Evolutionary conservation across 345 rosid genomes (phyloP).

Genomic region (thale cress (Arabidopsis thaliana)): DNA sequence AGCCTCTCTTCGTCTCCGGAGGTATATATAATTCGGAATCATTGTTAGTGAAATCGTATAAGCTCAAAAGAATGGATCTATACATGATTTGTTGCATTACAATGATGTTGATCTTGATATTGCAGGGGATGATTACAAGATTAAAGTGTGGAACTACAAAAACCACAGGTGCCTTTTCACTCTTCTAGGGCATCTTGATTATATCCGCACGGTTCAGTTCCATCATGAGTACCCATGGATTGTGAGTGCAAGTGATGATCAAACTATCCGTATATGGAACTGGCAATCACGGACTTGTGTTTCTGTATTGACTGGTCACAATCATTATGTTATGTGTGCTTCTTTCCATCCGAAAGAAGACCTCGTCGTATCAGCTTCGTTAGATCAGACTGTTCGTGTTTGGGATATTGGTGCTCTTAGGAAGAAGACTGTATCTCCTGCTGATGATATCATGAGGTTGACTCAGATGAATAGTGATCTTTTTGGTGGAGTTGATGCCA

Average conservation of each 20-base stretch:
- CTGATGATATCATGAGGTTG: conserved; percentile 76
- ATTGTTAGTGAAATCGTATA: background rate
- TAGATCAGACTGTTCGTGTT: conserved; percentile 89
- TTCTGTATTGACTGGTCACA: conserved; percentile 86
- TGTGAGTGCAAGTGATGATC: conserved; percentile 95
- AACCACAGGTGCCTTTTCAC: conserved; percentile 80
- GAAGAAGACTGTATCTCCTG: conserved; percentile 84
- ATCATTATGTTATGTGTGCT: conserved; percentile 94
- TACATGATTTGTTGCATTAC: background rate
- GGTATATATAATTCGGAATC: conserved; percentile 46
- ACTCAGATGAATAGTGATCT: conserved; percentile 87
- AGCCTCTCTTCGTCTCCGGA: conserved; percentile 91
- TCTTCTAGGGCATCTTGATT: conserved; percentile 91
- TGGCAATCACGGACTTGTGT: conserved; percentile 95
- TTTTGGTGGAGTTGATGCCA: conserved; percentile 88
- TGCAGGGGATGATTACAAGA: conserved; percentile 91
- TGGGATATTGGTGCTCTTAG: conserved; percentile 92
- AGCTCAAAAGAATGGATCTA: background rate
- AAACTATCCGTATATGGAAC: conserved; percentile 91
- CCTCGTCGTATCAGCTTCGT: conserved; percentile 90
- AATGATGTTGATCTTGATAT: background rate
- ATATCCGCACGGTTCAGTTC: conserved; percentile 88
- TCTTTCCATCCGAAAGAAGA: conserved; percentile 91
- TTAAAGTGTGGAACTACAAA: conserved; percentile 93
- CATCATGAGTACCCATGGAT: conserved; percentile 95